Base-by-base conservation (phyloP, 2,329 filamentous ascomycete species). In the Xylariaceae sp. region DNA sequence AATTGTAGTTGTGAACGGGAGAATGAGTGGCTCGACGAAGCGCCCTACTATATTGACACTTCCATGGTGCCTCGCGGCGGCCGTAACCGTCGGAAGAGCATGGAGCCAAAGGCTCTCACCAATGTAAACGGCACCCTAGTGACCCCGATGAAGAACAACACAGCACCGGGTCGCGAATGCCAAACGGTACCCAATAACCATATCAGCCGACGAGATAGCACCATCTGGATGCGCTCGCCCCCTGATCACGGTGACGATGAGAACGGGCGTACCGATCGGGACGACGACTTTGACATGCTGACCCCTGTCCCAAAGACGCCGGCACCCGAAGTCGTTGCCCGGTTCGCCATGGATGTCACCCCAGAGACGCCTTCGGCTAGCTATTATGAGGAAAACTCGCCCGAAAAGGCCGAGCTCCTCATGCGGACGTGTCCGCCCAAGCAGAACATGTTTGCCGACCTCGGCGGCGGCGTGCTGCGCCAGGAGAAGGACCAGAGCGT, bases 1-100 rank as follows among this genome's bases (percentile, higher is more conserved):
- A 4, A 4, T 46, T 54, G 21, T 50, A 90, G 88, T 65, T 93
- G 90, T 65, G 89, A 93, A 71, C 81, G 88, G 14, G 85, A 90
- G 67, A 89, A 89, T 60, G 78, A 84, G 70, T 93, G 90, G 90
- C 78, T 93, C 2, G 87, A 91, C 26, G 90, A 95, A 70, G 74
- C 77, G 0, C 78, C 83, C 0, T 93, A 91, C 71, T 79, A 81
- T 44, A 83, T 93, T 44, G 88, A 92, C 71, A 85, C 85, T 26
- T 79, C 81, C 1, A 75, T 86, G 43, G 75, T 89, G 32, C 88
- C 89, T 18, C 87, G 89, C 1, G 88, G 89, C 18, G 88, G 88
- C 7, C 82, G 82, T 48, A 86, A 89, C 52, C 85, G 89, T 48
- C 83, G 90, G 50, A 92, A 91, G 79, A 90, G 86, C 64, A 93